Evolutionary conservation across 108 stramenopile genomes (phyloP), one percentile per base, ranked within the genome.

Genomic region (Discostella stelligeroides): DNA sequence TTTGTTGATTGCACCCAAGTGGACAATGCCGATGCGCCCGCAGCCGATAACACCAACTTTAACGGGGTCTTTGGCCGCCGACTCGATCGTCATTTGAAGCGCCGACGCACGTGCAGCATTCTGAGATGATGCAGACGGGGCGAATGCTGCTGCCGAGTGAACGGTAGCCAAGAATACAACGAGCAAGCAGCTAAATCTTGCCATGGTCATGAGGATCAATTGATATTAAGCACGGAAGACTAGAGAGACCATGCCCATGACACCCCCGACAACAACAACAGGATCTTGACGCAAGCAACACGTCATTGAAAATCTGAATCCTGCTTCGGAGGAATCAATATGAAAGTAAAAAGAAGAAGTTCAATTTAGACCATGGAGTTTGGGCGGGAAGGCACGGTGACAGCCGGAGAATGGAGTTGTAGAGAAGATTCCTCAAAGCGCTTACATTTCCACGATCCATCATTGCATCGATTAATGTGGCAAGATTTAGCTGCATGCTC

Each of bases 1-100:
- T 76, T 96, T 95, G 76, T 88, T 88, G 63, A 96, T 94, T 13
- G 97, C 97, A 60, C 91, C 97, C 76, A 98, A 83, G 71, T 98
- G 97, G 8, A 96, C 96, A 14, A 98, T 66, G 49, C 97, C 97
- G 68, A 98, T 98, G 64, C 97, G 92, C 5, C 97, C 97, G 58
- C 88, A 88, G n/a, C 97, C 97, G 70, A 98, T 96, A 17, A 98
- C 92, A 62, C 97, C 97, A 13, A 98, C 96, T 56, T 84, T 86
- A 30, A 97, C 63, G 20, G 63, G 72, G 43, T 86, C 85, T 43
- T 64, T 73, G 1, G 58, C 60, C 20, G 68, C 80, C 10, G 62
- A 41, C 13, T 74, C 69, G 38, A 68, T 72, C 2, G 70, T 78
- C 92, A 94, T 94, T 45, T 62, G 57, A 13, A 84, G 59, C 24